phyloP scores from a whole-genome alignment of 2,329 filamentous ascomycete genomes.

The Alternaria metachromatica region DNA sequence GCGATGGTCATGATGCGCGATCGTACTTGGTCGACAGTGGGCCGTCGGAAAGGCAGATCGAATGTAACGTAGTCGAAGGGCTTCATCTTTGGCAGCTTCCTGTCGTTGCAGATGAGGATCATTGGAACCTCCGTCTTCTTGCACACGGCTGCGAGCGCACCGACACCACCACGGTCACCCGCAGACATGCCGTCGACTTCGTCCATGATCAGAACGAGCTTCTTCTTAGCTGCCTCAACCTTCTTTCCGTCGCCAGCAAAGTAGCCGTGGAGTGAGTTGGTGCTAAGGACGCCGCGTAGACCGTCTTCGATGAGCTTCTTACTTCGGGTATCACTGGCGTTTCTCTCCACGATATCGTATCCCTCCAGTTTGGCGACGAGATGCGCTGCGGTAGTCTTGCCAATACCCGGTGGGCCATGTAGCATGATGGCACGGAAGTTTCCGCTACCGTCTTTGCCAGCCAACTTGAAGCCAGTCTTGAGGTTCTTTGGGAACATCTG shows the following conservation, averaged over 20 bases:
- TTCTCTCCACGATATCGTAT: conserved; percentile 92
- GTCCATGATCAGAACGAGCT: conserved; percentile 96
- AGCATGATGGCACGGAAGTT: conserved; percentile 89
- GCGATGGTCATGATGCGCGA: conserved; percentile 95
- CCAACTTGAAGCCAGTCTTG: conserved; percentile 80
- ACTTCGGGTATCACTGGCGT: conserved; percentile 93
- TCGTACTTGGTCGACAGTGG: conserved; percentile 88
- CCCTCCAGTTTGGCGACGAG: conserved; percentile 91
- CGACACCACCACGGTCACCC: conserved; percentile 93
- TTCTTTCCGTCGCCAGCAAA: conserved; percentile 85
- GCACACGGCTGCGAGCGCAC: conserved; percentile 90
- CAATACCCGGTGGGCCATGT: conserved; percentile 93
- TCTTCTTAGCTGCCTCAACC: conserved; percentile 83
- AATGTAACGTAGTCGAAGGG: conserved; percentile 88
- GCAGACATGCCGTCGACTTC: conserved; percentile 99
- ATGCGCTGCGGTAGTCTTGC: conserved; percentile 96
- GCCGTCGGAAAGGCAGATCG: conserved; percentile 86
- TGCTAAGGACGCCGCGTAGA: conserved; percentile 89
- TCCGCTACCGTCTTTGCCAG: conserved; percentile 84
- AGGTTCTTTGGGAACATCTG: conserved; percentile 79
- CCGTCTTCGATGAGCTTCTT: conserved; percentile 93
- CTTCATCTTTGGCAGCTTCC: conserved; percentile 94
- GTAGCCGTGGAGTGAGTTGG: conserved; percentile 88
- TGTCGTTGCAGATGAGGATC: conserved; percentile 97
- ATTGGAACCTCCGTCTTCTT: conserved; percentile 94